A percentile compares a stretch with the other conserved stretches of the same genome.
Evolutionary conservation across 768 basidiomycete genomes (phyloP).

Genomic region (Lepiota brunneoincarnata): DNA sequence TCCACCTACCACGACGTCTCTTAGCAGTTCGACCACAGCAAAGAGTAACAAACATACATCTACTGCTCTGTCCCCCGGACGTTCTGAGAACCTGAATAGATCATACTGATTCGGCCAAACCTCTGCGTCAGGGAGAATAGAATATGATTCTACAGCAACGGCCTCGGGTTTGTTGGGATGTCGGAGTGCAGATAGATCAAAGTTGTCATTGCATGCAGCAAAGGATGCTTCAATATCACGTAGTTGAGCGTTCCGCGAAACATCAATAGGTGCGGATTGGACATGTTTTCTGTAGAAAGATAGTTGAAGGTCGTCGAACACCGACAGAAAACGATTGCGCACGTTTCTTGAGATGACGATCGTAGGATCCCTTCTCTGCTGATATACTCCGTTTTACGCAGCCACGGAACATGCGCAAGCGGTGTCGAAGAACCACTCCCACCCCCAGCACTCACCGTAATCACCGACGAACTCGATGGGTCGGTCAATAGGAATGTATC

Average conservation of each 20-base stretch:
- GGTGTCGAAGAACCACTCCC: conserved; percentile 43
- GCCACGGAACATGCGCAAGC: conserved; percentile 78
- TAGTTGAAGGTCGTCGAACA: background rate
- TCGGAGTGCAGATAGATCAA: conserved; percentile 54
- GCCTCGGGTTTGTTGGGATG: conserved; percentile 81
- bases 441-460: conserved; percentile 37
- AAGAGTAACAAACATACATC: conserved; percentile 47
- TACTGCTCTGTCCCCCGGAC: conserved; percentile 72
- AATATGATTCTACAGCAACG: conserved; percentile 76
- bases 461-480: conserved; percentile 41
- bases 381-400: conserved; percentile 90
- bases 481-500: conserved; percentile 79
- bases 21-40: background rate
- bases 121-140: conserved; percentile 79
- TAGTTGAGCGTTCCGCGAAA: conserved; percentile 73
- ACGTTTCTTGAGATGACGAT: conserved; percentile 53
- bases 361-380: conserved; percentile 53
- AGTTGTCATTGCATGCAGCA: conserved; percentile 53
- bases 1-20: conserved; percentile 44
- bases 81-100: conserved; percentile 80
- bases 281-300: conserved; percentile 42
- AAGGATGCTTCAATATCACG: conserved; percentile 81
- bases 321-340: conserved; percentile 20
- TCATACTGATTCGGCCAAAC: conserved; percentile 92
- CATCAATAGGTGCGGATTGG: conserved; percentile 52